Evolutionary conservation across 169 alveolate species (phyloP).

Genomic region (Cryptosporidium canis): DNA sequence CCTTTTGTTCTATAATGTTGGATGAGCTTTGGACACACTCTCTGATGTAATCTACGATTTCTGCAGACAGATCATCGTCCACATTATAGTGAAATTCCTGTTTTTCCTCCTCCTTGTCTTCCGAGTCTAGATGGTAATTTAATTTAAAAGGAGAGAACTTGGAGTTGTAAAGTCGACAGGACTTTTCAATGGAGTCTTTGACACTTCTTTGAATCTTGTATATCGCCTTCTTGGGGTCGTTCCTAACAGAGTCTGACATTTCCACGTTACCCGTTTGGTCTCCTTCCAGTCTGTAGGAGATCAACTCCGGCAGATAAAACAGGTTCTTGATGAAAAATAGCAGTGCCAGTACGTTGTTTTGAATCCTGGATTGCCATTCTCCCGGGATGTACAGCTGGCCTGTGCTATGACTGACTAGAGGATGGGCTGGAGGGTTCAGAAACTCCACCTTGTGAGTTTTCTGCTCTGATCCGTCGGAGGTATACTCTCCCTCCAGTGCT

Average conservation of each 20-base stretch:
- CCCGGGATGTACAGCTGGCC: constrained; percentile 33
- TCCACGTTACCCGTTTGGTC: constrained; percentile 21
- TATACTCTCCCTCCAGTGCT: not conserved
- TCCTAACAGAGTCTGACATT: constrained; percentile 49
- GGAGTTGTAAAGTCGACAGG: constrained; percentile 16
- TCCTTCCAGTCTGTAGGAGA: constrained; percentile 10
- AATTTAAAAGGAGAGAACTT: constrained; percentile 61
- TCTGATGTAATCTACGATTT: constrained; percentile 18
- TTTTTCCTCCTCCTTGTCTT: constrained; percentile 39
- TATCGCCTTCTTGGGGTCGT: constrained; percentile 51
- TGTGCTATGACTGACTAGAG: constrained; percentile 9
- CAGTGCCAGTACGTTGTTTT: constrained; percentile 35
- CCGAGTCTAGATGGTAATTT: constrained; percentile 5
- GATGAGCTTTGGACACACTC: constrained; percentile 35
- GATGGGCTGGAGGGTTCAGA: constrained; percentile 67
- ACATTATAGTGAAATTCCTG: constrained; percentile 22
- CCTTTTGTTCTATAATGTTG: constrained; percentile 46
- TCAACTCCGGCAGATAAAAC: constrained; percentile 50
- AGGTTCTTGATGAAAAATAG: constrained; percentile 40
- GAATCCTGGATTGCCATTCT: constrained; percentile 26
- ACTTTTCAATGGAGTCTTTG: constrained; percentile 33
- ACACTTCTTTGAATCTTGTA: constrained; percentile 33
- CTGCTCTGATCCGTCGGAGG: not conserved
- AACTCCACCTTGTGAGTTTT: constrained; percentile 10
- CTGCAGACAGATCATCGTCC: constrained; percentile 31